These are phyloP conservation scores for Cyclotella atomus DNA, from an alignment of 108 stramenopile species.

Conservation along the genomic window DNA sequence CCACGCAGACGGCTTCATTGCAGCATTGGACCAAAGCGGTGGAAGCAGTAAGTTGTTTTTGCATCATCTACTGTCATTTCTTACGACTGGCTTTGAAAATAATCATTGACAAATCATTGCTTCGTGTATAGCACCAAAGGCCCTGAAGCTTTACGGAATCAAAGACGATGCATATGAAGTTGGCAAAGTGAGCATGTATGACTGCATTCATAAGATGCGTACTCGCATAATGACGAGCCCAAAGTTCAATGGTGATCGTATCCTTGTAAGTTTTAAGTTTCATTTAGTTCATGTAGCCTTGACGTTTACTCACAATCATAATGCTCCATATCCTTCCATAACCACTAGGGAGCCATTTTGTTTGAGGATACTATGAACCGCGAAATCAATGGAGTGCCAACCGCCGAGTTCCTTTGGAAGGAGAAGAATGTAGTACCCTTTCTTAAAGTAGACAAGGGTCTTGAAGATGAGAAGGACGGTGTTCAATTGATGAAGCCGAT, in stretches of 20 bases:
- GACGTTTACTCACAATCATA: background rate
- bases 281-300: background rate
- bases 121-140: constrained; percentile 57
- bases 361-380: constrained; percentile 90
- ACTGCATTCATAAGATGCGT: constrained; percentile 80
- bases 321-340: too few relatives aligned
- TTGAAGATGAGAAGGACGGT: constrained; percentile 64
- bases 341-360: constrained; percentile 61
- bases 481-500: constrained; percentile 87
- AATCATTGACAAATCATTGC: background rate
- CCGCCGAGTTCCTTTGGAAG: constrained; percentile 75
- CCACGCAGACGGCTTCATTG: constrained; percentile 73
- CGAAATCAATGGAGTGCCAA: constrained; percentile 59
- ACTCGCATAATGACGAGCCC: constrained; percentile 72
- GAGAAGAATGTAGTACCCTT: constrained; percentile 73
- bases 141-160: constrained; percentile 67
- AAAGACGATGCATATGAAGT: constrained; percentile 58
- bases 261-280: background rate
- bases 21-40: constrained; percentile 84
- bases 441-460: constrained; percentile 80
- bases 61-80: too few relatives aligned
- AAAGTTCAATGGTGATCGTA: constrained; percentile 68
- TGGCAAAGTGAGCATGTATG: constrained; percentile 70
- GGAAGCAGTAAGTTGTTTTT: constrained; percentile 67
- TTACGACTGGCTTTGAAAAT: background rate